Evolutionary conservation across 441 rosid genomes (phyloP).

Genomic region (Pelargonium cotyledonis): DNA sequence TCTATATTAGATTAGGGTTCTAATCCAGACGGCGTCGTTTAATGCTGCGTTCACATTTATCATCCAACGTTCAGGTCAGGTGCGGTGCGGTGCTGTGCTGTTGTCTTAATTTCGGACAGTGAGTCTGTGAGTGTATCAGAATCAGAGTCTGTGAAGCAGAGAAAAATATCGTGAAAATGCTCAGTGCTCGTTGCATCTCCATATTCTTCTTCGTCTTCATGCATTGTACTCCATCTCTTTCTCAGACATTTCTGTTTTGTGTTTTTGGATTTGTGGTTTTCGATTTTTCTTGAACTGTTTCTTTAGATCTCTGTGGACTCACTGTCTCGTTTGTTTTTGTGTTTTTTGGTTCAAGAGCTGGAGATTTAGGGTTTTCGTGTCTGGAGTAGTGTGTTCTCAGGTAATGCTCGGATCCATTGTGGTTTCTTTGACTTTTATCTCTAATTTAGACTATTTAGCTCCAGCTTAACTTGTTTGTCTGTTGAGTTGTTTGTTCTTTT

Average conservation of each 20-base stretch:
- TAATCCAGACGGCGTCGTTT: neutral
- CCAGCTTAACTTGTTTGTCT: neutral
- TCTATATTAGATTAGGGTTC: too few relatives aligned
- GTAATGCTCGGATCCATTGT: constrained; percentile 3
- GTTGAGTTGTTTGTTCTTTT: neutral
- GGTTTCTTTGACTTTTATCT: constrained; percentile 7
- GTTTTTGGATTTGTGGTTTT: neutral
- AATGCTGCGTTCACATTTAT: neutral
- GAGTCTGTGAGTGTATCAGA: neutral
- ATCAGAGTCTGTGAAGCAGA: neutral
- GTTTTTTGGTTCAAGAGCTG: constrained; percentile 6
- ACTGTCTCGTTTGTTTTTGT: constrained; percentile 2
- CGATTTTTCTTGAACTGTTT: neutral
- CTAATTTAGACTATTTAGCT: neutral
- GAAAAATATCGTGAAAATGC: constrained; percentile 1
- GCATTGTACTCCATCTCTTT: constrained; percentile 1
- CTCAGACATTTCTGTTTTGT: neutral
- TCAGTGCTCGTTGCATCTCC: neutral
- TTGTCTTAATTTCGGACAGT: constrained; percentile 7
- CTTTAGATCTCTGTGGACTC: constrained; percentile 1
- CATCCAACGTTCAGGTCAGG: neutral
- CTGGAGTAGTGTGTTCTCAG: neutral
- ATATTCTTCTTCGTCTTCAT: constrained; percentile 6
- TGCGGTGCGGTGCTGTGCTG: constrained; percentile 4
- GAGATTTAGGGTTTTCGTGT: constrained; percentile 5